Base-by-base conservation (phyloP, 2,329 filamentous ascomycete species). In the Reticulascus tulasneorum region DNA sequence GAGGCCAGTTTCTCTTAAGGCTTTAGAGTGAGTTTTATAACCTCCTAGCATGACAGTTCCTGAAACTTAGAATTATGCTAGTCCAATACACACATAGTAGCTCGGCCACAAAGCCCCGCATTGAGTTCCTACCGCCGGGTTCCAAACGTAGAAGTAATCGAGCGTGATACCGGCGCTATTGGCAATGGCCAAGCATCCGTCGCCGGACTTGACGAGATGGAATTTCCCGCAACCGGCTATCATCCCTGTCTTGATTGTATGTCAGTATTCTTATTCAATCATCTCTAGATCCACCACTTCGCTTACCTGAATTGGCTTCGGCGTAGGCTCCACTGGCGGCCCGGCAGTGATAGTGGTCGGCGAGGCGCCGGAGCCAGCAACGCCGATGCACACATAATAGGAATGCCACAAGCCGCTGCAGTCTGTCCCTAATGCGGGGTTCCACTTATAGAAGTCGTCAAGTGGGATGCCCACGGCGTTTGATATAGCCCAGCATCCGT, bases 121-220 rank as follows among this genome's bases (percentile, higher is more conserved):
- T 10, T 23, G 19, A 3, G 10, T 13, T 9, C 35, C 35, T 5
- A 33, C 23, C 5, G 17, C 23, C 0, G 35, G 35, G 19, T 38
- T 33, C 29, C 29, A 38, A 3, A 6, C 19, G 29, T 38, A 40
- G 25, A 47, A 47, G 10, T 32, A 18, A 11, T 29, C 23, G 23
- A 28, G 19, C 4, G 32, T 25, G 23, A 37, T 37, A 3, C 29
- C 29, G 9, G 19, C 23, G 8, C 33, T 29, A 3, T 6, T 33
- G 11, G 33, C 33, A 3, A 35, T 25, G 25, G 29, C 20, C 33
- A 25, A 35, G 19, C 33, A 35, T 13, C 20, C 23, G 3, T 20
- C n/a, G 5, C 33, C 33, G 6, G 4, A 5, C 4, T 6, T 6
- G 9, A 20, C 28, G 4, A 19, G n/a, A 20, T 30, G 13, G 15